Evolutionary conservation across 306 rosid species (phyloP).

Genomic region (Acacia confusa): DNA sequence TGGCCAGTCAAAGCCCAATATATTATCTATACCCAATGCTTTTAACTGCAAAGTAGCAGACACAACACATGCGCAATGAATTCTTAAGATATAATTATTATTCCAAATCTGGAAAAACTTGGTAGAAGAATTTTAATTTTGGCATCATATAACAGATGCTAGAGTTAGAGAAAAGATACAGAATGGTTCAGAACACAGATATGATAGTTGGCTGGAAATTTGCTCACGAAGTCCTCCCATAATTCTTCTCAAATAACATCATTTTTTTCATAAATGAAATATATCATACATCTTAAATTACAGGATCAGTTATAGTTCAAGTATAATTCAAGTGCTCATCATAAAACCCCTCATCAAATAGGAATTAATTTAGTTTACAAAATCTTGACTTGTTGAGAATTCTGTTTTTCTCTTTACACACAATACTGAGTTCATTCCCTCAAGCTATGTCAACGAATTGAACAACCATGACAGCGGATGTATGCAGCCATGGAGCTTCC

Average conservation of each 20-base stretch:
- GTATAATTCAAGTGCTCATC: background rate
- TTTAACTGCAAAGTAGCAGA: conserved; percentile 63
- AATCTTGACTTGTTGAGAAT: background rate
- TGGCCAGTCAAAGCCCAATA: conserved; percentile 96
- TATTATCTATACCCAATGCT: conserved; percentile 92
- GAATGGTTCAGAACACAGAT: background rate
- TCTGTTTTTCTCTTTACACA: background rate
- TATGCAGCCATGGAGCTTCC: background rate
- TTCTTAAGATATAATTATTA: background rate
- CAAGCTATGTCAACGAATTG: background rate
- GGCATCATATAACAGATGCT: conserved; percentile 6
- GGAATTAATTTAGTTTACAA: background rate
- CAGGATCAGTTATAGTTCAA: background rate
- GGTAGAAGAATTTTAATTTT: background rate
- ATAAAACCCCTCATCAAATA: background rate
- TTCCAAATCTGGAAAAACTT: background rate
- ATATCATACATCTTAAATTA: background rate
- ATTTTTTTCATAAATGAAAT: background rate
- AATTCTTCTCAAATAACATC: background rate
- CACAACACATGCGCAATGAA: conserved; percentile 24
- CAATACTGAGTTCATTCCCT: background rate
- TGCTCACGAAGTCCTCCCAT: background rate
- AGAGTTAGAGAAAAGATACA: background rate
- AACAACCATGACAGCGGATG: background rate
- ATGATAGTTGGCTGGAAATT: background rate